A percentile compares a stretch with the other conserved stretches of the same genome.
Evolutionary conservation across 768 basidiomycete species (phyloP).

Genomic region (Tricholoma terreum): DNA sequence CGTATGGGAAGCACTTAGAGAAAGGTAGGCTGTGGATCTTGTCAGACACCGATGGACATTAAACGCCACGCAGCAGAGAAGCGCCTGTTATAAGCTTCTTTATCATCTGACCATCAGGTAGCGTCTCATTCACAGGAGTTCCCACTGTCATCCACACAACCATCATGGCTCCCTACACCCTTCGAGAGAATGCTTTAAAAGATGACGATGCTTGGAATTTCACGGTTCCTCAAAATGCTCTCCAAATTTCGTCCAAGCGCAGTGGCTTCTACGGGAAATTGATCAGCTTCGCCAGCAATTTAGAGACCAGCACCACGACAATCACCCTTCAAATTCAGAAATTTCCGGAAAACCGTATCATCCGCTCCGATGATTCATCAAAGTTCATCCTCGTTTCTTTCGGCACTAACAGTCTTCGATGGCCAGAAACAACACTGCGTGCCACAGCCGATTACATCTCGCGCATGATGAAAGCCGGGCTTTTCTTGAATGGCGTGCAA

Average conservation of each 20-base stretch:
- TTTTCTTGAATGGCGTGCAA: conserved; percentile 55
- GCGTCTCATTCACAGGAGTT: conserved; percentile 8
- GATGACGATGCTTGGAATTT: conserved; percentile 58
- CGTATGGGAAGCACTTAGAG: not conserved
- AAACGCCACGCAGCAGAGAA: conserved; percentile 7
- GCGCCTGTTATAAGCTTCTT: conserved; percentile 7
- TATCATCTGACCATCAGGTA: conserved; percentile 11
- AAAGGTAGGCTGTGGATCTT: not conserved
- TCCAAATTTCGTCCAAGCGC: conserved; percentile 24
- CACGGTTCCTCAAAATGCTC: conserved; percentile 27
- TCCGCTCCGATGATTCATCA: conserved; percentile 51
- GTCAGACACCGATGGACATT: not conserved
- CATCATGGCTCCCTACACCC: conserved; percentile 34
- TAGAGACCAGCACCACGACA: conserved; percentile 9
- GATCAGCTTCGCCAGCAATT: conserved; percentile 46
- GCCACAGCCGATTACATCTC: conserved; percentile 53
- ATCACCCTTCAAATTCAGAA: conserved; percentile 49
- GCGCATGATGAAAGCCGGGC: conserved; percentile 50
- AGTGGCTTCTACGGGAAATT: conserved; percentile 40
- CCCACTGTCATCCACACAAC: conserved; percentile 8
- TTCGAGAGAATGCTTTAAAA: conserved; percentile 39
- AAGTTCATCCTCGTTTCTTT: conserved; percentile 59
- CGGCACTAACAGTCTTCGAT: conserved; percentile 40
- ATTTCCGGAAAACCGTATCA: conserved; percentile 57
- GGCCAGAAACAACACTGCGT: conserved; percentile 48